Conservation (phyloP, 176 grass and related monocot genomes). For the Lolium multiflorum region DNA sequence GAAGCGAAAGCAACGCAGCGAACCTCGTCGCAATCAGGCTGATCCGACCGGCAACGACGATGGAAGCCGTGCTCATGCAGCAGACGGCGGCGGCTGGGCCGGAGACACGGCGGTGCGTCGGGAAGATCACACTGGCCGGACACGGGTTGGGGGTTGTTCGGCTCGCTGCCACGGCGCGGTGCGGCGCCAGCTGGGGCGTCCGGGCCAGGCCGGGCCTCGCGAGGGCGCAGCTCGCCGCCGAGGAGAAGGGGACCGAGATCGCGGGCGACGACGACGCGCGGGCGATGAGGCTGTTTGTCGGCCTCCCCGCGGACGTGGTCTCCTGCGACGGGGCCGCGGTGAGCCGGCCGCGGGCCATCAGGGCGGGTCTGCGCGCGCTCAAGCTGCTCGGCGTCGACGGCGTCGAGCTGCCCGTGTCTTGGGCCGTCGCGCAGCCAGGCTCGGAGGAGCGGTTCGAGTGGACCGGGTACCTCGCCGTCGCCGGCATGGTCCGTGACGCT, state of each 20-base stretch:
- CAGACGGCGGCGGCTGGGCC: neutral
- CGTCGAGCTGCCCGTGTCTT: constrained; percentile 80
- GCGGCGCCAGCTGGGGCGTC: neutral
- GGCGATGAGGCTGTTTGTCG: constrained; percentile 65
- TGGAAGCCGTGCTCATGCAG: constrained; percentile 16
- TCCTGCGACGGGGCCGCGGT: constrained; percentile 31
- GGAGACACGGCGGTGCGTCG: neutral
- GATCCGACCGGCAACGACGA: constrained; percentile 13
- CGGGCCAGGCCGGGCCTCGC: neutral
- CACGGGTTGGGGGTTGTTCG: neutral
- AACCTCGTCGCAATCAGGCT: neutral
- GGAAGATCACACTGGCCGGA: neutral
- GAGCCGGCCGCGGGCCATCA: constrained; percentile 61
- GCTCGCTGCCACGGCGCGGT: neutral
- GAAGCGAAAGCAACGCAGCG: neutral
- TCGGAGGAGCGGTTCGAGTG: constrained; percentile 53
- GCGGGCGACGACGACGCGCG: neutral
- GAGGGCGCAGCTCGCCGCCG: constrained; percentile 7
- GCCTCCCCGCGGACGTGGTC: constrained; percentile 61
- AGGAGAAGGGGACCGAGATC: neutral
- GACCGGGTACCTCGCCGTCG: constrained; percentile 61
- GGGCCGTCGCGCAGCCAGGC: constrained; percentile 64
- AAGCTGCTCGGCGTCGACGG: constrained; percentile 72
- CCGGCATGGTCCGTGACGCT: constrained; percentile 67
- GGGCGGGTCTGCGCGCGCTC: constrained; percentile 66